Base-by-base conservation (phyloP, 1,284 basidiomycete genomes). In the Trichosporon sp. region DNA sequence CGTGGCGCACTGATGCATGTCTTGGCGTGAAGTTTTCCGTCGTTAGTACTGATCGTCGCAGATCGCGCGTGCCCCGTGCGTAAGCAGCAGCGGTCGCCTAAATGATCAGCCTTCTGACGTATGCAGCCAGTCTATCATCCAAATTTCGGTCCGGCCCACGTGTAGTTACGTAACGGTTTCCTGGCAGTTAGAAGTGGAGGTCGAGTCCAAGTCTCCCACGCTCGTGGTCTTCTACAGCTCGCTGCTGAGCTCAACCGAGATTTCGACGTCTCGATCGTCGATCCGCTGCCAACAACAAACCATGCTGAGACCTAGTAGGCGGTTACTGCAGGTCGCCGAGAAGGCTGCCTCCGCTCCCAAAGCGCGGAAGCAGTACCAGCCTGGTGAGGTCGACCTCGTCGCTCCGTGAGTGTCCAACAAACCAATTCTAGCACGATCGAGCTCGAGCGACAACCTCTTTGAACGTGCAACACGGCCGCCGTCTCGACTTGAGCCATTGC, bases 391-490 rank as follows among this genome's bases (percentile, higher is more conserved):
- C 3, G 76, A 79, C 62, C 73, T 78, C 19, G 73, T 79, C 9
- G 77, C 76, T 36, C 77, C 77, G 77, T 79, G 52, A 69, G 77
- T 74, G 2, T 23, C n/a, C 46, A 23, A 33, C 19, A 7, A 5
- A 23, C 44, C 10, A 27, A 25, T 2, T 29, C 19, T 21, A 11
- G 11, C 29, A 11, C 1, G 46, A 73, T n/a, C n/a, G n/a, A n/a
- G n/a, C n/a, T n/a, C n/a, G n/a, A n/a, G n/a, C n/a, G n/a, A n/a
- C n/a, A n/a, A n/a, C n/a, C n/a, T n/a, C n/a, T n/a, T n/a, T n/a
- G n/a, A n/a, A n/a, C n/a, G n/a, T n/a, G n/a, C 70, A 16, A 73
- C 72, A 9, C 72, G 73, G 61, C 31, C 25, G 71, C 71, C n/a
- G 7, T 66, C 27, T 73, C 75, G 3, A 73, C 73, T 54, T 71